Base-by-base conservation (phyloP, 805 yeast species). In the Saturnispora ahearnii region DNA sequence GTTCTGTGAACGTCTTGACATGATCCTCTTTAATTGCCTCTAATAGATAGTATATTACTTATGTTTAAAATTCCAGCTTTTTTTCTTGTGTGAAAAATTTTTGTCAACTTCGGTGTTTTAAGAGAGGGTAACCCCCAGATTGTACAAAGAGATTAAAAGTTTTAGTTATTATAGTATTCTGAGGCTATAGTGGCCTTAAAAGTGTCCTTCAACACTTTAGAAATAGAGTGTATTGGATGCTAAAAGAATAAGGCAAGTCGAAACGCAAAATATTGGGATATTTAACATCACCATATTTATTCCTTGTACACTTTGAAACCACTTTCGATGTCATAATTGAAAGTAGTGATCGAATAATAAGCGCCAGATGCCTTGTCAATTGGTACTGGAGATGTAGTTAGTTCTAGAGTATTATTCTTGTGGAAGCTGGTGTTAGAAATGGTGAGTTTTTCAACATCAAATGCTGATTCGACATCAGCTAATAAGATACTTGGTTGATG, bases 1-100 rank as follows among this genome's bases (percentile, higher is more conserved):
- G 45, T 65, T 62, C 42, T 49, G 54, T 32, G 63, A 55, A 49
- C 58, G 61, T 55, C 62, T 62, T 4, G 67, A 65, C 67, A 64
- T 64, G 24, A 22, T 36, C 59, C 29, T 26, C 6, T 26, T 26
- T 6, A 8, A 26, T 26, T 26, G 29, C 6, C 6, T 26, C 9
- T 8, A 26, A 8, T 8, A 3, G 29, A 26, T 6, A 6, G 9
- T 26, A 26, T 26, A 6, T 26, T 8, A 26, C 29, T 26, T 5
- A 26, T 26, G 9, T 26, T 6, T 26, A 26, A 8, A 26, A 26
- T 26, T 26, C 9, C 9, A 6, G 9, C 9, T 26, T 26, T 26
- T 26, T 26, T 26, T 26, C 29, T 26, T 26, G 2, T 8, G 9
- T 26, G 45, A 42, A 42, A 42, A 41, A 29, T 30, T 18, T 18